Evolutionary conservation across 148 eudicot species (phyloP).

Genomic region (Spergularia bocconei): DNA sequence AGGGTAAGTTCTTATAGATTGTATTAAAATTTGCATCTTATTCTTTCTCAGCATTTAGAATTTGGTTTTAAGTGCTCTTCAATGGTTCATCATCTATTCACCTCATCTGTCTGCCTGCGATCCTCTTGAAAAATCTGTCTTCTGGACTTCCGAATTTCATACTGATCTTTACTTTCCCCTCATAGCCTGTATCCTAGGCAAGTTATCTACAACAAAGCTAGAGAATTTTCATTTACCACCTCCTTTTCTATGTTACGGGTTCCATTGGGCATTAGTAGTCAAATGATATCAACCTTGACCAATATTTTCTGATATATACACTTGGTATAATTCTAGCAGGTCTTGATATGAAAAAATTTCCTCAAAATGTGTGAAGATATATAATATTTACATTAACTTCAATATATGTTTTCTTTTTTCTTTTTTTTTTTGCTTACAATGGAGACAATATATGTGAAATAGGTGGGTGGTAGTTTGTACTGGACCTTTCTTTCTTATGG

Average conservation of each 20-base stretch:
- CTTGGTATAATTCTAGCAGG: too few species aligned
- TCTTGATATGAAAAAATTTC: too few species aligned
- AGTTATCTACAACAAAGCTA: not conserved
- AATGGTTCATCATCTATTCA: not conserved
- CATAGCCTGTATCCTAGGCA: not conserved
- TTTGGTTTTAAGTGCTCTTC: not conserved
- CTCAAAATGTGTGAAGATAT: too few species aligned
- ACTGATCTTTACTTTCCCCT: not conserved
- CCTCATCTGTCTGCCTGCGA: not conserved
- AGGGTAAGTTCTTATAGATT: slow-evolving; percentile 49
- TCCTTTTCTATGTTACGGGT: too few species aligned
- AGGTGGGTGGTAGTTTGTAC: not conserved
- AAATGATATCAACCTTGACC: too few species aligned
- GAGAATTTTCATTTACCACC: not conserved
- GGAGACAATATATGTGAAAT: too few species aligned
- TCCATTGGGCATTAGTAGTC: too few species aligned
- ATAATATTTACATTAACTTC: too few species aligned
- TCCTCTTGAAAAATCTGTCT: not conserved
- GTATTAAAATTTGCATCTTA: not conserved
- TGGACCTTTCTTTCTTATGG: slow-evolving; percentile 3
- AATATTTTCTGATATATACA: too few species aligned
- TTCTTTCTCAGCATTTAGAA: not conserved
- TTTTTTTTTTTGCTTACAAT: too few species aligned
- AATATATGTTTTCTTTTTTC: too few species aligned
- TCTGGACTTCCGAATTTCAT: too few species aligned